Conservation (phyloP, 1,139 yeast species). For the Diutina siamensis region DNA sequence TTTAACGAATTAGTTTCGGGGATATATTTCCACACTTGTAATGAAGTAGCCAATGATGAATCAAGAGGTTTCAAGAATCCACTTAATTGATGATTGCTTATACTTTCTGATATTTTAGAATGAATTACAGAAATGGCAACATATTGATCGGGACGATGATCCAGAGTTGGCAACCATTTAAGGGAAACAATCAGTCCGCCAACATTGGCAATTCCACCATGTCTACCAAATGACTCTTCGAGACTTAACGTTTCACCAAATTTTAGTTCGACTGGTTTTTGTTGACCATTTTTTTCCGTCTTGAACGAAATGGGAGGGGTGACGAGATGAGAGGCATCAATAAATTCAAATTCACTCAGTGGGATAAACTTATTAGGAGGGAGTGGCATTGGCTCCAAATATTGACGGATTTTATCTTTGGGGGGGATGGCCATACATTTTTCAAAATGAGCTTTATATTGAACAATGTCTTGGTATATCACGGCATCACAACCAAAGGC, state of each 20-base stretch:
- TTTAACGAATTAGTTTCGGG: slow-evolving; percentile 14
- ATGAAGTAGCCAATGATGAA: slow-evolving; percentile 20
- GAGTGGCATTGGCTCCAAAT: neutral
- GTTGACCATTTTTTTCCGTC: neutral
- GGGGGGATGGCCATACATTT: neutral
- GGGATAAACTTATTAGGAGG: neutral
- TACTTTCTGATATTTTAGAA: slow-evolving; percentile 14
- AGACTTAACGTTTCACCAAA: neutral
- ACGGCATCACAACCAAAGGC: slow-evolving; percentile 1
- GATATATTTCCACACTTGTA: slow-evolving; percentile 36
- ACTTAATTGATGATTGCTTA: slow-evolving; percentile 24
- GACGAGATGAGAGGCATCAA: neutral
- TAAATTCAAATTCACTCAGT: neutral
- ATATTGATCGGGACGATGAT: slow-evolving; percentile 28
- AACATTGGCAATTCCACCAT: slow-evolving; percentile 19
- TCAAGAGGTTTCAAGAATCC: slow-evolving; percentile 14
- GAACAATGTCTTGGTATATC: neutral
- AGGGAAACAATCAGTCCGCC: slow-evolving; percentile 47
- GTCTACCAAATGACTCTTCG: neutral
- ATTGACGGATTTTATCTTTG: neutral
- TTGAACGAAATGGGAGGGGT: neutral
- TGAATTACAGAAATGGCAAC: slow-evolving; percentile 32
- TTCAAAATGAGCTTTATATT: neutral
- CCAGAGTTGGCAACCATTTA: slow-evolving; percentile 38
- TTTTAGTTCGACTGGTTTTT: no score